Evolutionary conservation across 2,329 filamentous ascomycete genomes (phyloP).

Genomic region (Fusarium oligoseptatum): DNA sequence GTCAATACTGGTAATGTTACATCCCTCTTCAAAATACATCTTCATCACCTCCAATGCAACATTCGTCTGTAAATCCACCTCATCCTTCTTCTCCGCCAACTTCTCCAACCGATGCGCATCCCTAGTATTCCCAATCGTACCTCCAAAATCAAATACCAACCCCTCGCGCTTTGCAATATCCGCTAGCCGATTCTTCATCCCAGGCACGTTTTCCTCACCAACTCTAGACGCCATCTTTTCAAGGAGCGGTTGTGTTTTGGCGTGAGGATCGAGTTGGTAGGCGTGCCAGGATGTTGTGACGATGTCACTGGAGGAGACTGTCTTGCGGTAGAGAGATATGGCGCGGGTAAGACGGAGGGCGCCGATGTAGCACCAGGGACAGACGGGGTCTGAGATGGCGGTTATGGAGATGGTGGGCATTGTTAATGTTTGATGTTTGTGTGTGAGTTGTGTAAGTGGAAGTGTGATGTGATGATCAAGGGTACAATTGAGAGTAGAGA

Average conservation of each 20-base stretch:
- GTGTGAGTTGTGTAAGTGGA: background rate
- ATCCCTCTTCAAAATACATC: constrained; percentile 74
- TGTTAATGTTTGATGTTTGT: constrained; percentile 13
- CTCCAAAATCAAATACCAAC: constrained; percentile 77
- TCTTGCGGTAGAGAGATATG: constrained; percentile 74
- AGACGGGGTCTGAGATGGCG: constrained; percentile 85
- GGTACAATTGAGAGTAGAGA: too few relatives aligned
- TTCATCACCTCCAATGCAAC: constrained; percentile 75
- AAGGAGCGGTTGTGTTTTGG: constrained; percentile 61
- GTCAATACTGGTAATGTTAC: constrained; percentile 71
- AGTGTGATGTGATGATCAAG: background rate
- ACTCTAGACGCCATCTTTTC: constrained; percentile 74
- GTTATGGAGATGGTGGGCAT: constrained; percentile 85
- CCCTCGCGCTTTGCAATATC: constrained; percentile 73
- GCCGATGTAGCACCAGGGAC: constrained; percentile 85
- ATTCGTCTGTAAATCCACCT: constrained; percentile 63
- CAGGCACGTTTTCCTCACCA: constrained; percentile 70
- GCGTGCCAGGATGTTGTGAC: constrained; percentile 83
- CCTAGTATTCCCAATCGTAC: constrained; percentile 59
- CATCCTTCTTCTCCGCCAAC: constrained; percentile 66
- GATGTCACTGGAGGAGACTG: constrained; percentile 73
- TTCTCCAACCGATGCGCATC: constrained; percentile 72
- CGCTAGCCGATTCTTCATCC: constrained; percentile 70
- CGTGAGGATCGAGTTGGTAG: constrained; percentile 82
- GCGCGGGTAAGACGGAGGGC: constrained; percentile 80